Evolutionary conservation across 306 rosid species (phyloP), one percentile per base, ranked within the genome.

Genomic region (Rosa lucieae): DNA sequence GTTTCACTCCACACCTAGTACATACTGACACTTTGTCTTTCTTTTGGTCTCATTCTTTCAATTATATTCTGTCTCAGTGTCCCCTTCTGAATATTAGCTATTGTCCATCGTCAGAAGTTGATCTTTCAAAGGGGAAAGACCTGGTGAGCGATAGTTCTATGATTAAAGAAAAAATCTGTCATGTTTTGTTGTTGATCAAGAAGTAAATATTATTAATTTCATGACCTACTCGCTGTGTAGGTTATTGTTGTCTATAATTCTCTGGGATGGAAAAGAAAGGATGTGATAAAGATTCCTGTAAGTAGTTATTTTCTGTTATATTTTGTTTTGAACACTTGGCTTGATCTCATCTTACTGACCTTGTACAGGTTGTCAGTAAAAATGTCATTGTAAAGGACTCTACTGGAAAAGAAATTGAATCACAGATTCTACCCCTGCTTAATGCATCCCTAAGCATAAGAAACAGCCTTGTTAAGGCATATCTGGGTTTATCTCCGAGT

Each of bases 41-140:
- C 15, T 79, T 71, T 62, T 47, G 52, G 42, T 56, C 47, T 83
- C 67, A 32, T 72, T 68, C 68, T 79, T 62, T 12, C 48, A 53
- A 37, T 37, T 11, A 37, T 40, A 12, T 83, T 78, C 40, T 92
- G 59, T 85, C 73, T 83, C 91, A 93, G 98, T 93, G 98, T 69
- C 93, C 97, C 78, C 98, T 93, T 88, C 92, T 93, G 53, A 93
- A 91, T 76, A 80, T 93, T 78, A 93, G 97, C 84, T 92, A 90
- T 66, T 94, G 98, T 82, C 97, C 98, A 29, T 83, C 94, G 62
- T 90, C 97, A 75, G 98, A 90, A 89, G 78, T 74, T 66, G 83
- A 78, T 68, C 77, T 94, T 69, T 90, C 92, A 32, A 46, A 82
- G 65, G 97, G 94, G 62, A 94, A 92, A 85, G 71, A 80, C 75